Evolutionary conservation across 2,329 filamentous ascomycete species (phyloP).

Genomic region (Nemania diffusa): DNA sequence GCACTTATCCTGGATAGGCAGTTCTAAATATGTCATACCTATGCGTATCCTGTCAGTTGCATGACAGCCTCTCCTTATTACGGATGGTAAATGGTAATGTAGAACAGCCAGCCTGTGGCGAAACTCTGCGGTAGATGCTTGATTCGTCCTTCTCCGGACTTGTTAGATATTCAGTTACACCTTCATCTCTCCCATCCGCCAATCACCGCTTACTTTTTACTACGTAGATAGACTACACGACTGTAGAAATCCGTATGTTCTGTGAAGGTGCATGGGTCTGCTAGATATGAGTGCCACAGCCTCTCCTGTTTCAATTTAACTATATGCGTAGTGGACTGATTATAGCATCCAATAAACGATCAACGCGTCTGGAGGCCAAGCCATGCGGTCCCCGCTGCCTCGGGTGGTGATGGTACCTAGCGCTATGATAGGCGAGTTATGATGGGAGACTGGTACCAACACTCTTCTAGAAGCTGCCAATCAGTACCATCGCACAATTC

Average conservation of each 20-base stretch:
- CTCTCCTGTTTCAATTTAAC: constrained; percentile 18
- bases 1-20: constrained; percentile 29
- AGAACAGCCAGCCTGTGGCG: not conserved
- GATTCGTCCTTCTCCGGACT: not conserved
- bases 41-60: constrained; percentile 6
- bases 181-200: constrained; percentile 17
- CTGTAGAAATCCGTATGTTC: not conserved
- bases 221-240: not conserved
- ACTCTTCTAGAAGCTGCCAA: not conserved
- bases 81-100: not conserved
- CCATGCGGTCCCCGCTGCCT: not conserved
- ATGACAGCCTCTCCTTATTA: not conserved
- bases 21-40: constrained; percentile 19
- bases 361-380: not conserved
- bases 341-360: constrained; percentile 18
- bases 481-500: not conserved
- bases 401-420: not conserved
- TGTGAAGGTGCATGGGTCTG: not conserved
- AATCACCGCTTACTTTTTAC: constrained; percentile 18
- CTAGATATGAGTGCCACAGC: constrained; percentile 4
- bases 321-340: constrained; percentile 1
- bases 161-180: not conserved
- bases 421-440: constrained; percentile 18
- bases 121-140: not conserved
- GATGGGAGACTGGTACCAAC: not conserved